Conservation (phyloP, 2,329 filamentous ascomycete species). For the Pseudofabraea citricarpa region DNA sequence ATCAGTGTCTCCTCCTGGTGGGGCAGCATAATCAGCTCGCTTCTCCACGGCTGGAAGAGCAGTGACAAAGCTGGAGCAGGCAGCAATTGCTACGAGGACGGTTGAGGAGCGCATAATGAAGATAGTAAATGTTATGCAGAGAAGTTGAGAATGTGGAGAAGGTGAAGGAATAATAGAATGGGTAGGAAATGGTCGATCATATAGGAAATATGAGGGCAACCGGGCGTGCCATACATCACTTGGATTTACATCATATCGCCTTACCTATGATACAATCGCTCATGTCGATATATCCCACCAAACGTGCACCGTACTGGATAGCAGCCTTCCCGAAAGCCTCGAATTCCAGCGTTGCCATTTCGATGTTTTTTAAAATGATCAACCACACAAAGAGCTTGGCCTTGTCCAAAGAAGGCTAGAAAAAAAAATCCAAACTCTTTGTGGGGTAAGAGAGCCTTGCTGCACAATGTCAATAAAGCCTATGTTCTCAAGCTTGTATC, state of each 20-base stretch:
- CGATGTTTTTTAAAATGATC: no score
- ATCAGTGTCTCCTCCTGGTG: slow-evolving; percentile 17
- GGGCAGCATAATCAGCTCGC: slow-evolving; percentile 9
- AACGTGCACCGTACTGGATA: no score
- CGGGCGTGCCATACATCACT: no score
- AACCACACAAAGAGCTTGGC: no score
- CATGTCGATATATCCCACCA: no score
- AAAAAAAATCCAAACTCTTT: not conserved
- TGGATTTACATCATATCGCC: no score
- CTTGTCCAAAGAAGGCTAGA: no score
- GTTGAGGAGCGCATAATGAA: slow-evolving; percentile 19
- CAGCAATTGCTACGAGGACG: slow-evolving; percentile 9
- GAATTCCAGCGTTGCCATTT: no score
- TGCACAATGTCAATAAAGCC: not conserved
- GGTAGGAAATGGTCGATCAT: not conserved
- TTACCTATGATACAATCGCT: no score
- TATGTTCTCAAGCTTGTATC: not conserved
- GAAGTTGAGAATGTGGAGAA: no score
- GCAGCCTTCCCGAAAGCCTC: no score
- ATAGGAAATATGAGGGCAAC: not conserved
- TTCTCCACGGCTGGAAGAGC: slow-evolving; percentile 8
- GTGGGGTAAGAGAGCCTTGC: not conserved
- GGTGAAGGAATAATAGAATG: not conserved
- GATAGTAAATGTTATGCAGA: no score
- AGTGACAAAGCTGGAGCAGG: slow-evolving; percentile 9